Percentiles rank a stretch among this genome's conserved stretches.
These are phyloP conservation scores for Fusarium duplospermum DNA, from an alignment of 2,329 filamentous ascomycete species.

Conservation along the genomic window DNA sequence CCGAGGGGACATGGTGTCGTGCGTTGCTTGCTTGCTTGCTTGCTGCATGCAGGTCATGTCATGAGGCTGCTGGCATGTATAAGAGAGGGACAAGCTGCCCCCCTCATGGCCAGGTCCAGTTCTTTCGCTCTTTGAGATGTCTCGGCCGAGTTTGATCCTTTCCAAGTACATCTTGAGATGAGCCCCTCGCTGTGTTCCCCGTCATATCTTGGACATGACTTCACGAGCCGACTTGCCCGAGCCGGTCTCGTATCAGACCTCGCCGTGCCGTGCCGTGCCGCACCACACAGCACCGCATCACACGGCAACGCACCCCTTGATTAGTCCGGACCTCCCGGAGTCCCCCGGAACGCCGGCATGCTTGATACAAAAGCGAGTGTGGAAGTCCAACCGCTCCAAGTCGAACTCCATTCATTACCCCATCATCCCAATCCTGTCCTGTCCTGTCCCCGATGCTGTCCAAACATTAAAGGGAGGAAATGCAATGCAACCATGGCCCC, in stretches of 20 bases:
- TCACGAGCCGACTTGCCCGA: constrained; percentile 3
- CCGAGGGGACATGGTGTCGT: constrained; percentile 27
- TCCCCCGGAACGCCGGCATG: constrained; percentile 31
- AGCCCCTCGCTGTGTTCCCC: not conserved
- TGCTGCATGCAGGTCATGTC: constrained; percentile 5
- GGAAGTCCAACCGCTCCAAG: constrained; percentile 18
- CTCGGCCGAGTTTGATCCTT: not conserved
- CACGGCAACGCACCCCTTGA: constrained; percentile 11
- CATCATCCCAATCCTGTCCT: constrained; percentile 1
- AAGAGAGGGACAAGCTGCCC: constrained; percentile 6
- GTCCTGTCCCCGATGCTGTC: constrained; percentile 5
- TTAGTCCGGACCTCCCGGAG: constrained; percentile 18
- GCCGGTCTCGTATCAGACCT: not conserved
- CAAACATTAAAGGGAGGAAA: constrained; percentile 14
- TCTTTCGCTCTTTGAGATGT: not conserved
- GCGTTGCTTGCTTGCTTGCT: constrained; percentile 1
- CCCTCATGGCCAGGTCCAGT: not conserved
- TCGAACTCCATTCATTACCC: constrained; percentile 28
- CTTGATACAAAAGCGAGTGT: constrained; percentile 36
- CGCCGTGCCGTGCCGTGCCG: not conserved
- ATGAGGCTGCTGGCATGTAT: constrained; percentile 19
- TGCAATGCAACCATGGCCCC: constrained; percentile 25
- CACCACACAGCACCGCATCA: not conserved
- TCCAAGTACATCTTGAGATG: not conserved
- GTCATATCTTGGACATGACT: not conserved